Conservation (phyloP, 352 stramenopile species). For the Pythium monospermum region DNA sequence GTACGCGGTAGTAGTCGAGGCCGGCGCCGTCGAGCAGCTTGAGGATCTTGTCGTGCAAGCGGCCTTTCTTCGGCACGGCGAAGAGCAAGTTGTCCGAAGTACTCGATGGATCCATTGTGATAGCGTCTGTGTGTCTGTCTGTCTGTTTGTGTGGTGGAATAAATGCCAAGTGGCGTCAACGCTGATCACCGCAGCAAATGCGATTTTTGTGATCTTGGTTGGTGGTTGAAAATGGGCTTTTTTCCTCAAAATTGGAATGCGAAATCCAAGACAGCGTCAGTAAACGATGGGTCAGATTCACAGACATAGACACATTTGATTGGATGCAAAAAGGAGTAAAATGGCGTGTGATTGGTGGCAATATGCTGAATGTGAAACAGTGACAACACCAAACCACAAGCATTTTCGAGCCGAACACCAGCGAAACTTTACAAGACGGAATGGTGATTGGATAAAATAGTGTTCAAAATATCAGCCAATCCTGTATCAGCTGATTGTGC, state of each 20-base stretch:
- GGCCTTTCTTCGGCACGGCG: conserved; percentile 97
- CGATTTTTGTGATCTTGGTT: too few relatives aligned
- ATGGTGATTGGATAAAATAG: conserved; percentile 5
- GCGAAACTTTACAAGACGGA: not conserved
- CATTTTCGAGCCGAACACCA: conserved; percentile 18
- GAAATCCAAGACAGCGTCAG: conserved; percentile 16
- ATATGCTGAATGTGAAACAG: conserved; percentile 16
- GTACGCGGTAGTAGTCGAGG: conserved; percentile 92
- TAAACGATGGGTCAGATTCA: conserved; percentile 20
- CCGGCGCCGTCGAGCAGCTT: conserved; percentile 95
- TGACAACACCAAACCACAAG: too few relatives aligned
- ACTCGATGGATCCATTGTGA: conserved; percentile 17
- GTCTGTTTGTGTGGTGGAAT: too few relatives aligned
- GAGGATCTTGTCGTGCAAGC: conserved; percentile 95
- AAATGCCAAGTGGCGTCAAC: too few relatives aligned
- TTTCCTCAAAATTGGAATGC: conserved; percentile 15
- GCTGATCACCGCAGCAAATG: too few relatives aligned
- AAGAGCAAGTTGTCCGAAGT: conserved; percentile 82
- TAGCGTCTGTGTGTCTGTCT: too few relatives aligned
- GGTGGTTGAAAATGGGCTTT: too few relatives aligned
- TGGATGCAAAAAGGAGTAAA: not conserved
- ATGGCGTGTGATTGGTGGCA: conserved; percentile 15
- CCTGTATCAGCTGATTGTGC: not conserved
- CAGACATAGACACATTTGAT: not conserved
- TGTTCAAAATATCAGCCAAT: conserved; percentile 25